Base-by-base conservation (phyloP, 306 rosid genomes). In the Quercus aquifolioides region DNA sequence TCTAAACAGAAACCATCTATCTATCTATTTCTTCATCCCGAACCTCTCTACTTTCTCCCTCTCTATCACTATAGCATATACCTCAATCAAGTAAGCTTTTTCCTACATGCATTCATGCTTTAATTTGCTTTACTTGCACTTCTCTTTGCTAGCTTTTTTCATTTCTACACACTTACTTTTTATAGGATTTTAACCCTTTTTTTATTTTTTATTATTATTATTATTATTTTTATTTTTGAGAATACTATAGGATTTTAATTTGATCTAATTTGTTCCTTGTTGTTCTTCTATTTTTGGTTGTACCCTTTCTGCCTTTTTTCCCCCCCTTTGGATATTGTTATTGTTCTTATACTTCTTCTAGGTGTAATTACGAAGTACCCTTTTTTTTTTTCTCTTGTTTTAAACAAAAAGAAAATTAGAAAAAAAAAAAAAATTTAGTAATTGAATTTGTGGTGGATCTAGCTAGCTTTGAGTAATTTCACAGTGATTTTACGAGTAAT, bases 1-100 rank as follows among this genome's bases (percentile, higher is more conserved):
- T 55, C 51, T 31, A 31, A 60, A 55, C 74, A 7, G 69, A 67
- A 76, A 77, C 82, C 75, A 76, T 80, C 9, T 73, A 3, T 60
- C 21, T 35, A 35, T 35, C 5, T 73, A 2, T 62, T 19, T 49
- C 76, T 69, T 26, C 49, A 6, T 70, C 52, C 43, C n/a, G 13
- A 25, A 26, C 57, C 30, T 49, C 55, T 56, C 71, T 41, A 41
- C 46, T 41, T 0, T 41, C 10, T 69, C 75, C 13, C 26, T 6
- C n/a, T 31, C 31, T 68, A 18, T 12, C 54, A 25, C 11, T 62
- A 26, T 41, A 41, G 46, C 46, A 19, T 35, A 28, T 63, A 11
- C 69, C 76, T 33, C 51, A 67, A 76, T 28, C 46, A 62, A 18
- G 86, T 75, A 75, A 64, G 76, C 71, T 21, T 19, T 35, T 31